phyloP scores from a whole-genome alignment of 2,329 filamentous ascomycete genomes.

The Zymoseptoria passerinii region DNA sequence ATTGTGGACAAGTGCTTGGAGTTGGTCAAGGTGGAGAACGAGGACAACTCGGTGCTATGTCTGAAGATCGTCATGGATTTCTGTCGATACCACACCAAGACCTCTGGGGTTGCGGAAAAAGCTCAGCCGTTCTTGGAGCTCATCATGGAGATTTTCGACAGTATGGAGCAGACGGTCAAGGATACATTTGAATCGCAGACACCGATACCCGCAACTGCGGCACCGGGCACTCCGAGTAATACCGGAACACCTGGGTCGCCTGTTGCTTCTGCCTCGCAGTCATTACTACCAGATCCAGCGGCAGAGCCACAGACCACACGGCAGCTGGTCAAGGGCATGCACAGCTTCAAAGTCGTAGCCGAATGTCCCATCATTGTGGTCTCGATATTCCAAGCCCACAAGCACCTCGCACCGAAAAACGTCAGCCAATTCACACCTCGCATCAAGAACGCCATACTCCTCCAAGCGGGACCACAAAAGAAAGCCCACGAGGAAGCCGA shows the following conservation, averaged over 20 bases:
- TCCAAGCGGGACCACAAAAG: slow-evolving; percentile 89
- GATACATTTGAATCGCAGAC: slow-evolving; percentile 75
- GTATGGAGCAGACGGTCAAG: slow-evolving; percentile 87
- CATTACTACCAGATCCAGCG: slow-evolving; percentile 56
- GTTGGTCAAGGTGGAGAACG: slow-evolving; percentile 84
- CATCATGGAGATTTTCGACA: slow-evolving; percentile 91
- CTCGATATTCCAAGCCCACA: slow-evolving; percentile 92
- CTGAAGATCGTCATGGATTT: slow-evolving; percentile 98
- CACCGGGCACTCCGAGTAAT: slow-evolving; percentile 56
- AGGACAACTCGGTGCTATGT: slow-evolving; percentile 96
- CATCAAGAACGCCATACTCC: slow-evolving; percentile 79
- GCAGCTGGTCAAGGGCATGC: slow-evolving; percentile 83
- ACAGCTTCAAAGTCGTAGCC: slow-evolving; percentile 96
- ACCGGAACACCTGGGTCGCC: slow-evolving; percentile 72
- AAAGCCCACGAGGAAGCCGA: slow-evolving; percentile 82
- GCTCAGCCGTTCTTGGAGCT: slow-evolving; percentile 85
- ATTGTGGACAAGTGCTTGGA: slow-evolving; percentile 85
- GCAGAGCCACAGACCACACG: slow-evolving; percentile 68
- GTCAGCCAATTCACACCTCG: slow-evolving; percentile 87
- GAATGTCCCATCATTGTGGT: slow-evolving; percentile 99
- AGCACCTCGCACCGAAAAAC: slow-evolving; percentile 68
- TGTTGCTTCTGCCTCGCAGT: slow-evolving; percentile 59
- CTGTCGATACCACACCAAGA: slow-evolving; percentile 81
- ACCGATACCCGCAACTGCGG: slow-evolving; percentile 48
- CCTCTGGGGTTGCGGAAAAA: slow-evolving; percentile 57